A percentile compares a stretch with the other conserved stretches of the same genome.
These are phyloP conservation scores for Cystofilobasidium capitatum DNA, from an alignment of 768 basidiomycete genomes.

Conservation along the genomic window DNA sequence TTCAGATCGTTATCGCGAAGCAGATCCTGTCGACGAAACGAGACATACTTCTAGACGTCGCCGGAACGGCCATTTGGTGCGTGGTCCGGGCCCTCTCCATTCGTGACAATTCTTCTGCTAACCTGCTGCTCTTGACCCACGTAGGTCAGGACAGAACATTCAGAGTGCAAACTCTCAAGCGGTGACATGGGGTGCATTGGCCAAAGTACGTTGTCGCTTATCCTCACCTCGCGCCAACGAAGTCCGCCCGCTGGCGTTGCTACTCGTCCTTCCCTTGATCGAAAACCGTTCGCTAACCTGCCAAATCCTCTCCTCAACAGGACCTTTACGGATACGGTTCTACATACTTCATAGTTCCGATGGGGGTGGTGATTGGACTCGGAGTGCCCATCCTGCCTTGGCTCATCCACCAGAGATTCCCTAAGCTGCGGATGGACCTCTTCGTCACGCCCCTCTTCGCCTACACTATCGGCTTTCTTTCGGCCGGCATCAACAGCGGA, in stretches of 20 bases:
- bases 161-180: conserved; percentile 35
- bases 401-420: conserved; percentile 28
- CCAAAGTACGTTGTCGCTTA: conserved; percentile 18
- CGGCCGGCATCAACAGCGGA: conserved; percentile 31
- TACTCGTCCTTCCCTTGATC: background rate
- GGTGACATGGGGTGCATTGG: conserved; percentile 43
- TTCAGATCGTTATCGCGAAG: conserved; percentile 23
- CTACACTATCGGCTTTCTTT: conserved; percentile 23
- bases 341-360: conserved; percentile 31
- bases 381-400: conserved; percentile 31
- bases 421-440: conserved; percentile 22
- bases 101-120: background rate
- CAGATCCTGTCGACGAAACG: conserved; percentile 1
- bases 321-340: conserved; percentile 29
- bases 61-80: background rate
- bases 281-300: background rate
- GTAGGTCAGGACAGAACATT: conserved; percentile 32
- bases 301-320: background rate
- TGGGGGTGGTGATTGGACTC: conserved; percentile 29
- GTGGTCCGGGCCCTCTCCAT: background rate
- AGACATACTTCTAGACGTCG: conserved; percentile 5
- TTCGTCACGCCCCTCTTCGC: conserved; percentile 31
- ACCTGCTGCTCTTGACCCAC: background rate
- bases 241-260: background rate
- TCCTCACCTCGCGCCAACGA: background rate